Evolutionary conservation across 192 early-diverging fungal species (phyloP).

Genomic region (Gonapodya sp.): DNA sequence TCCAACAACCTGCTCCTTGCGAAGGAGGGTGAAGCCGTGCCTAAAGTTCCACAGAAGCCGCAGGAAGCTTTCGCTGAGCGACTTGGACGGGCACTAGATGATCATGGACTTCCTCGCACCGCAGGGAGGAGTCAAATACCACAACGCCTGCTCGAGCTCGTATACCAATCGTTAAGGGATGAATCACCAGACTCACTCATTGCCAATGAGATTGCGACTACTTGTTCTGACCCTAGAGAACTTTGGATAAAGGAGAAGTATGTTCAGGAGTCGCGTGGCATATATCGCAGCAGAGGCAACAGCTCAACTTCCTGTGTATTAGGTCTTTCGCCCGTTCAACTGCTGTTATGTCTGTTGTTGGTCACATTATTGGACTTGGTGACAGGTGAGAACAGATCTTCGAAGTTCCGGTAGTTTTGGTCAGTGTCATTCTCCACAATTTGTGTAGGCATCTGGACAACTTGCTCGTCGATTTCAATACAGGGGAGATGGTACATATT

Average conservation of each 20-base stretch:
- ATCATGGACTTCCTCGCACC: background rate
- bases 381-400: background rate
- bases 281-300: background rate
- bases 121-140: background rate
- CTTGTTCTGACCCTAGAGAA: background rate
- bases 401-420: conserved; percentile 44
- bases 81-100: background rate
- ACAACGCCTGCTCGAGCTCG: background rate
- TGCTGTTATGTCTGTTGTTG: conserved; percentile 52
- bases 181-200: background rate
- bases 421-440: no score
- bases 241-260: background rate
- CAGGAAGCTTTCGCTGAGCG: background rate
- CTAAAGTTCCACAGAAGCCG: background rate
- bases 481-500: conserved; percentile 55
- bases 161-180: background rate
- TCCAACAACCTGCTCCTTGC: conserved; percentile 38
- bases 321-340: conserved; percentile 33
- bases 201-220: background rate
- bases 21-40: conserved; percentile 17
- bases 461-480: conserved; percentile 38
- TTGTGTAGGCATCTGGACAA: conserved; percentile 72
- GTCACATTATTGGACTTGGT: conserved; percentile 8
- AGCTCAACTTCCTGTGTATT: background rate
- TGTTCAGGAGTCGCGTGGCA: background rate